These are phyloP conservation scores for Letharia columbiana DNA, from an alignment of 495 filamentous ascomycete genomes.

Conservation along the genomic window DNA sequence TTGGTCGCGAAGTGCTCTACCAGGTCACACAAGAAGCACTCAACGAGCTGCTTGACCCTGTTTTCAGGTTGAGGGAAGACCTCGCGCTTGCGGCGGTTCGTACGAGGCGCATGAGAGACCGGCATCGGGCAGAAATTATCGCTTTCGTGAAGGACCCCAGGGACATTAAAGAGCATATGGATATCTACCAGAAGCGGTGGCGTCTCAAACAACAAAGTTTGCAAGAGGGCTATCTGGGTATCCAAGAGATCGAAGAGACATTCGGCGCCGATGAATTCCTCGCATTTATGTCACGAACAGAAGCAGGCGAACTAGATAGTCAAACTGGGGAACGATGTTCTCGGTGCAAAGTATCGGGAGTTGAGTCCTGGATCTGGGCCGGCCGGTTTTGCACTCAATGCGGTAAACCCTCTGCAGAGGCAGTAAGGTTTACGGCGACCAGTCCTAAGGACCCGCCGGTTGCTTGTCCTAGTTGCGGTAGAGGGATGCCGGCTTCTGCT, in stretches of 20 bases:
- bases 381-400: neutral
- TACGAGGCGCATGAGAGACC: slow-evolving; percentile 53
- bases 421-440: neutral
- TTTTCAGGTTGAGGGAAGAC: slow-evolving; percentile 78
- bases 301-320: neutral
- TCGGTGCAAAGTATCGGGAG: neutral
- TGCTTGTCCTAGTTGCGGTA: neutral
- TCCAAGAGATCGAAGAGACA: slow-evolving; percentile 9
- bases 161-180: slow-evolving; percentile 6
- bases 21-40: slow-evolving; percentile 83
- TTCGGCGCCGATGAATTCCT: neutral
- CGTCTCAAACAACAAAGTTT: slow-evolving; percentile 29
- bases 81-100: slow-evolving; percentile 58
- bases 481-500: neutral
- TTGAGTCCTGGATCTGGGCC: neutral
- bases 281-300: neutral
- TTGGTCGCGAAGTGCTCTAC: slow-evolving; percentile 81
- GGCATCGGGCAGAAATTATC: slow-evolving; percentile 14
- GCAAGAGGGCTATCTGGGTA: slow-evolving; percentile 20
- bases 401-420: neutral
- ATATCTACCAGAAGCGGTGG: slow-evolving; percentile 25
- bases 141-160: slow-evolving; percentile 4
- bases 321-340: slow-evolving; percentile 5
- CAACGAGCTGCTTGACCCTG: slow-evolving; percentile 78
- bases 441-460: neutral